Percentiles rank a stretch among this genome's conserved stretches.
These are phyloP conservation scores for Leccinum incarnatum DNA, from an alignment of 768 basidiomycete species.

Conservation along the genomic window DNA sequence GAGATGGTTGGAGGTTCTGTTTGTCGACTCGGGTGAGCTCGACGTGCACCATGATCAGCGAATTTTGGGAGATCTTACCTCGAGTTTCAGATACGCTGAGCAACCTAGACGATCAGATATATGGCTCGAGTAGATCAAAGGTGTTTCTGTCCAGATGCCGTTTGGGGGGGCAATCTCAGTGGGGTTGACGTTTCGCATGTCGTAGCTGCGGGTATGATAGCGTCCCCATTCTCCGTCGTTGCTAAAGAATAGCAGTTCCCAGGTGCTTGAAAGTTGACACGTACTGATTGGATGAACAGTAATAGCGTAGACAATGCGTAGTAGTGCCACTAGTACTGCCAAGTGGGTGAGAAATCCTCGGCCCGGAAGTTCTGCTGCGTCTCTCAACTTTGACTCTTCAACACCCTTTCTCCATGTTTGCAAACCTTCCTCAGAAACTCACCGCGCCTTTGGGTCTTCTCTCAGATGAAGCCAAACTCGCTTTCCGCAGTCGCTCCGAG, in stretches of 20 bases:
- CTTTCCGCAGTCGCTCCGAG: conserved; percentile 77
- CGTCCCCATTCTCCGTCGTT: neutral
- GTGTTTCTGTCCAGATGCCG: conserved; percentile 59
- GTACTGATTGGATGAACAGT: no score
- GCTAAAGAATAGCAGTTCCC: neutral
- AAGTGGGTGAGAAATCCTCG: conserved; percentile 4
- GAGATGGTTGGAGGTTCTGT: conserved; percentile 68
- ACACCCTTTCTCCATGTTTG: conserved; percentile 46
- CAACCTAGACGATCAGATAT: conserved; percentile 53
- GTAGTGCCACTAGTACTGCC: no score
- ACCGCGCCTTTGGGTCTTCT: conserved; percentile 74
- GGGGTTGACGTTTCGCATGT: conserved; percentile 3
- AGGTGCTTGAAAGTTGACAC: no score
- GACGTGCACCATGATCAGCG: neutral
- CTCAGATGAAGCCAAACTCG: conserved; percentile 85
- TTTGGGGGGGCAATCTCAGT: neutral
- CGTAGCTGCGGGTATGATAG: neutral
- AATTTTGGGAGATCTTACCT: conserved; percentile 43
- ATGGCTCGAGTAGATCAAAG: conserved; percentile 56
- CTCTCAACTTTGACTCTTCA: neutral
- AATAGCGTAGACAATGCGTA: no score
- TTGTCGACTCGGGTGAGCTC: neutral
- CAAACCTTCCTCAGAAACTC: conserved; percentile 69
- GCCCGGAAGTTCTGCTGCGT: neutral
- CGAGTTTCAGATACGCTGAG: conserved; percentile 68